A percentile compares a stretch with the other conserved stretches of the same genome.
Conservation (phyloP, 106 monocot species). For the Dioscorea zingiberensis region DNA sequence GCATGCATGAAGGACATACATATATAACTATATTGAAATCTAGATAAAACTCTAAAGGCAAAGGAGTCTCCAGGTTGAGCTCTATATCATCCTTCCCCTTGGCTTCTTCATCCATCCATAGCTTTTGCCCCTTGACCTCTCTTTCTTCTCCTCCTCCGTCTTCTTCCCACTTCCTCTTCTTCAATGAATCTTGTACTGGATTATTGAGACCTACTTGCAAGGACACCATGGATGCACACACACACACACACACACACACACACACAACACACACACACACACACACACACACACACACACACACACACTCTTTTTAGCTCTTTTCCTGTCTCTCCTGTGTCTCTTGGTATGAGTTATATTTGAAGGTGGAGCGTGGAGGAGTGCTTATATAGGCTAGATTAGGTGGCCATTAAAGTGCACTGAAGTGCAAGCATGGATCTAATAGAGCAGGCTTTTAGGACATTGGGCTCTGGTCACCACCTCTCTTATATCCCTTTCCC, state of each 20-base stretch:
- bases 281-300: too few relatives aligned
- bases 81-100: constrained; percentile 25
- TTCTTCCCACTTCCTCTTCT: constrained; percentile 44
- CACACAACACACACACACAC: too few relatives aligned
- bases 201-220: constrained; percentile 24
- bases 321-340: background rate
- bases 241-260: too few relatives aligned
- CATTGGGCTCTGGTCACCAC: constrained; percentile 21
- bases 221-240: constrained; percentile 34
- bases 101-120: background rate
- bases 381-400: constrained; percentile 19
- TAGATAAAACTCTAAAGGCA: constrained; percentile 30
- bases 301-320: background rate
- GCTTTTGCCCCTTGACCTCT: constrained; percentile 9
- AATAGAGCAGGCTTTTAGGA: constrained; percentile 17
- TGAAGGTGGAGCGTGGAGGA: background rate
- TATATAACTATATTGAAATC: background rate
- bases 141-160: background rate
- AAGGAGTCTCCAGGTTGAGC: constrained; percentile 54
- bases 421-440: constrained; percentile 32
- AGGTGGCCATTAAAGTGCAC: constrained; percentile 20
- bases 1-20: constrained; percentile 3
- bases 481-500: background rate
- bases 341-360: background rate
- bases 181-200: constrained; percentile 10